Conservation (phyloP, 2,329 filamentous ascomycete genomes). For the Trichoderma breve region DNA sequence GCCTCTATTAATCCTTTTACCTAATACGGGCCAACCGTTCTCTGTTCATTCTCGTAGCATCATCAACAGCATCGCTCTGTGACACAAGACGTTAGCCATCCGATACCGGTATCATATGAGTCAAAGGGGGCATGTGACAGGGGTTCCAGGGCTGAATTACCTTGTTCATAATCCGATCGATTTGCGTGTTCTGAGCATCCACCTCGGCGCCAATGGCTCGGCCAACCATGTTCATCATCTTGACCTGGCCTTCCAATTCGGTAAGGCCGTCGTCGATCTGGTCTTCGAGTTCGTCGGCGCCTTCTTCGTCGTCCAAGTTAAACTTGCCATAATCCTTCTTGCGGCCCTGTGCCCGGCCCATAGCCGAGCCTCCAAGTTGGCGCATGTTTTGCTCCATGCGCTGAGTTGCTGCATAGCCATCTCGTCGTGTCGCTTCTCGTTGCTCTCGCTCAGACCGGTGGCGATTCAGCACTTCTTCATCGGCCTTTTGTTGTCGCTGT, state of each 20-base stretch:
- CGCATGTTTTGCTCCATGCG: constrained; percentile 53
- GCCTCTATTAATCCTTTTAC: constrained; percentile 26
- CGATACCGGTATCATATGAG: neutral
- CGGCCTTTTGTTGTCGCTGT: constrained; percentile 60
- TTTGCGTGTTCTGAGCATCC: constrained; percentile 69
- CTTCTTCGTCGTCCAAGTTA: constrained; percentile 71
- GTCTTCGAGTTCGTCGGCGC: constrained; percentile 44
- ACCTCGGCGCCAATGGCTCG: constrained; percentile 73
- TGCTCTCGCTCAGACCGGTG: constrained; percentile 64
- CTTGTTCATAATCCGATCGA: constrained; percentile 77
- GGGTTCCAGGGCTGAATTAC: constrained; percentile 42
- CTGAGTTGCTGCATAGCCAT: constrained; percentile 50
- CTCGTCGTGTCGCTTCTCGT: constrained; percentile 59
- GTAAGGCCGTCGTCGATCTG: constrained; percentile 59
- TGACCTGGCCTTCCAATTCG: constrained; percentile 68
- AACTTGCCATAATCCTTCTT: constrained; percentile 60
- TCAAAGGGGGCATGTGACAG: neutral
- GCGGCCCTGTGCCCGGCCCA: constrained; percentile 32
- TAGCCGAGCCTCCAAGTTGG: constrained; percentile 36
- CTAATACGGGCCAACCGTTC: constrained; percentile 65
- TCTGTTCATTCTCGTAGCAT: constrained; percentile 76
- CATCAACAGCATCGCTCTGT: constrained; percentile 79
- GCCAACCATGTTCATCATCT: constrained; percentile 70
- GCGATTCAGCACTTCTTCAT: constrained; percentile 67
- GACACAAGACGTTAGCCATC: constrained; percentile 30